Base-by-base conservation (phyloP, 2,329 filamentous ascomycete species). In the Fusarium chuoi region DNA sequence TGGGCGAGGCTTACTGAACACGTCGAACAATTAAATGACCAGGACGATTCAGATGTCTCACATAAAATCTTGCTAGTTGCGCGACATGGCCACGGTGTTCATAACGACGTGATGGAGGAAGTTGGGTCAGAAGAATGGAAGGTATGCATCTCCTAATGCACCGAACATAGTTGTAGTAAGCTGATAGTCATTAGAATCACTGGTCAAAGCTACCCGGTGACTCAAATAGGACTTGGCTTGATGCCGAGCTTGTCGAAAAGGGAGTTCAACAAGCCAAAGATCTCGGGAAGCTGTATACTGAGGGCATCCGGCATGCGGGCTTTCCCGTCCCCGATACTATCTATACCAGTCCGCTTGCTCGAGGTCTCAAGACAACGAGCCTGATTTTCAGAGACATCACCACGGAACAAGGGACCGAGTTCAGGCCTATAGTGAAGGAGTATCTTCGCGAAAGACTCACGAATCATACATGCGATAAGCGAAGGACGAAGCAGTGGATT, bases 401-500 rank as follows among this genome's bases (percentile, higher is more conserved):
- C 10, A 13, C 18, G 0, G 55, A 17, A 6, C n/a, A n/a, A n/a
- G 39, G 39, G 3, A 28, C 4, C 13, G 17, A 22, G 10, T 57
- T 57, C 3, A 35, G 11, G 18, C 55, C 55, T 5, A 18, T 57
- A 26, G 55, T 48, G 6, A 57, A 57, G 18, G 39, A 57, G 11
- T 20, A 24, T 35, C 55, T 57, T 26, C 39, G 55, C 13, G 55
- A 57, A 48, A 14, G 55, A 11, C 55, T 57, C 9, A 57, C 55
- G 1, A 33, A 57, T 22, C 55, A 57, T 26, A 57, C 55, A 22
- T 57, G 55, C n/a, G 55, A 57, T 57, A 57, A 57, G 17, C 30
- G 55, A 0, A 35, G 55, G 18, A 48, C n/a, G 3, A 33, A 18
- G 10, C 13, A 48, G n/a, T 57, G 55, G 39, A 57, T 57, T 10